Percentiles rank a stretch among this genome's conserved stretches.
Conservation (phyloP, 2,329 filamentous ascomycete genomes). For the Endothia cerciana region DNA sequence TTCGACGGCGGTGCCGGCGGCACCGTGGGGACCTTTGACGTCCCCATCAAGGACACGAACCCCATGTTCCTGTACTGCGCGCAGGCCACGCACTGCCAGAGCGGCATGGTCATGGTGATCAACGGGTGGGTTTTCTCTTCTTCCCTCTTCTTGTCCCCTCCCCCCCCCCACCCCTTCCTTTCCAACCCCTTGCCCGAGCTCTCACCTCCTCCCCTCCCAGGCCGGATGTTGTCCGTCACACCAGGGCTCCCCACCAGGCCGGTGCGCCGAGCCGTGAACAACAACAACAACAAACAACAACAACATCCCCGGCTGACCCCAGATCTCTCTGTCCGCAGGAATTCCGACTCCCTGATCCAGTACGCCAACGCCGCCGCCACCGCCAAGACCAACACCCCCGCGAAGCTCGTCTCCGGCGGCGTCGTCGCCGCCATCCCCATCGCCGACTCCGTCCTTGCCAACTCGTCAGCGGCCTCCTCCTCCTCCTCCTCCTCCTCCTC, state of each 20-base stretch:
- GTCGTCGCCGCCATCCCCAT: slow-evolving; percentile 20
- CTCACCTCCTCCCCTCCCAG: too few species aligned
- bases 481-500: too few species aligned
- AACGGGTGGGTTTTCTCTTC: slow-evolving; percentile 37
- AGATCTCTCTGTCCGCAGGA: background rate
- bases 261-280: background rate
- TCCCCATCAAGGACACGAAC: slow-evolving; percentile 48
- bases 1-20: slow-evolving; percentile 40
- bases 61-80: slow-evolving; percentile 58
- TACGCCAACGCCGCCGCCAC: slow-evolving; percentile 18
- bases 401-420: slow-evolving; percentile 14
- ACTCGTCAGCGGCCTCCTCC: background rate
- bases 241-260: too few species aligned
- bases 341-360: slow-evolving; percentile 8
- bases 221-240: too few species aligned
- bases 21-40: slow-evolving; percentile 50
- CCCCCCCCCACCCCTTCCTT: too few species aligned
- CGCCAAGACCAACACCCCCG: slow-evolving; percentile 8
- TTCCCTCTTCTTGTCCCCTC: background rate
- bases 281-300: background rate
- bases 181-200: background rate
- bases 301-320: background rate
- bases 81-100: slow-evolving; percentile 51
- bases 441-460: slow-evolving; percentile 18
- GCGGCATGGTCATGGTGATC: slow-evolving; percentile 55